Base-by-base conservation (phyloP, 2,329 filamentous ascomycete species). In the Alternaria ventricosa region DNA sequence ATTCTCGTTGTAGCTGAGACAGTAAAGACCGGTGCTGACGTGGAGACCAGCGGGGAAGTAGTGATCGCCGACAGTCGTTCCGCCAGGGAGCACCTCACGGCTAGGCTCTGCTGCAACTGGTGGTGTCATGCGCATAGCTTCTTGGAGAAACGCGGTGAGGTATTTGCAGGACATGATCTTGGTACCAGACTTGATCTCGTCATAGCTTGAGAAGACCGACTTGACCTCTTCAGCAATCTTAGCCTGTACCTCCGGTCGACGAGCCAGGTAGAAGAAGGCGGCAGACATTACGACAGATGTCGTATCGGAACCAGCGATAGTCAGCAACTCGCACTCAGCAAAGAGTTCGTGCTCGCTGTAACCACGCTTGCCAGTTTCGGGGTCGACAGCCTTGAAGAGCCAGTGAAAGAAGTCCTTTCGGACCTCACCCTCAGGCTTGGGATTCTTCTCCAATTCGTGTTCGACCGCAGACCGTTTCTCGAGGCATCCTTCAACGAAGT, bases 381-480 rank as follows among this genome's bases (percentile, higher is more conserved):
- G 78, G 70, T 85, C 77, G 61, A 78, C 73, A 55, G 82, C 78
- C 53, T 81, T 72, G 60, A 81, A 73, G 5, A 82, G 74, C 75
- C 83, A 76, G 63, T 82, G 72, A 69, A 81, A 80, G 61, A 83
- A 80, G 67, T 83, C 83, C 47, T 80, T 80, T 9, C 72, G 69
- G 8, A 67, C 46, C 60, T 74, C 67, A 10, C 44, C 41, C 3
- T 71, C 68, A 5, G 68, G 57, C 53, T 72, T 71, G 3, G 61
- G 62, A 8, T 60, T 63, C 30, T 43, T 63, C 23, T 69, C 69
- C 28, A 65, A 43, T 13, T 71, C 65, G 41, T 71, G 30, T 25
- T 72, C 57, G 4, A 62, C 50, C 15, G 46, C 36, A 3, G 67
- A 64, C 12, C 69, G 69, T 28, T 61, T 55, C 18, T 55, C 49